Evolutionary conservation across 2,329 filamentous ascomycete genomes (phyloP), one percentile per base, ranked within the genome.

Genomic region (Plectosphaerella cucumerina): DNA sequence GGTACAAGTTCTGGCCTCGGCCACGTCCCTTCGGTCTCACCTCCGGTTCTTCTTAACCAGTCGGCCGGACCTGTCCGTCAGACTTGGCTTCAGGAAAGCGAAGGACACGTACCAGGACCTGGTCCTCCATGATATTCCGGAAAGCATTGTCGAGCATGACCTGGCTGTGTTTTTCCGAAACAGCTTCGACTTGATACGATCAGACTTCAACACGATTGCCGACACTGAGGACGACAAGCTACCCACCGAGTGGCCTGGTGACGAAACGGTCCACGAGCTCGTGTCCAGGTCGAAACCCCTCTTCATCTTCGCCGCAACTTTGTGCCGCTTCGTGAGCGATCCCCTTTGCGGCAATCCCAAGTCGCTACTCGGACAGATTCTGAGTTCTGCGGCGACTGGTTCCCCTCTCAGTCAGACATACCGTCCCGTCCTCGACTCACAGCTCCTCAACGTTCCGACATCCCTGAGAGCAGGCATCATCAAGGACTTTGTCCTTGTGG

Each of bases 11-110:
- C 50, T 69, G 0, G 52, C 59, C n/a, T 49, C 55, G 26, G 39
- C 52, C 14, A 52, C 58, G 15, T 3, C 35, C 10, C 9, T 56
- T 20, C 50, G 31, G 48, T 56, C 51, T n/a, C 52, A 37, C 21
- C 44, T 71, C 20, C 63, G 62, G 44, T 50, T 66, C 11, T 70
- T 74, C 37, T 22, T 74, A 4, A 74, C 70, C 0, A 73, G 70
- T 51, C 61, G 73, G 11, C 73, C 72, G 0, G 68, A 76, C 20
- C 49, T 71, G 1, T 63, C 65, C 0, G 63, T 74, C 20, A 65
- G 67, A 0, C 56, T 69, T 12, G 65, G 68, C 0, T 75, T 77
- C 35, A 49, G 49, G 0, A 10, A 56, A 1, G 58, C 70, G 5
- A 14, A 56, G 3, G 62, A 59, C 35, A 61, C 34, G 1, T 65